Evolutionary conservation across 169 alveolate genomes (phyloP).

Genomic region (Plasmodium knowlesi): DNA sequence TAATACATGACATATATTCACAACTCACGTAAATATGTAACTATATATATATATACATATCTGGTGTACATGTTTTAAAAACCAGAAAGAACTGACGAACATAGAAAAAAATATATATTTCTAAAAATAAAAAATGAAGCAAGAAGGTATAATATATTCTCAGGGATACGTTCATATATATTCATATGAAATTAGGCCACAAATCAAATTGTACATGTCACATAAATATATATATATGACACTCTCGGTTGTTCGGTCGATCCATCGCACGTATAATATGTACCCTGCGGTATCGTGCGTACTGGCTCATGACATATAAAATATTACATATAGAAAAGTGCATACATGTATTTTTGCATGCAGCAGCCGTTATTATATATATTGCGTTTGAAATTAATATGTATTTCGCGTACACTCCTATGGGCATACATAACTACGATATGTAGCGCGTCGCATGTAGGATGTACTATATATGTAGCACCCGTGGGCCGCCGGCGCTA

Average conservation of each 20-base stretch:
- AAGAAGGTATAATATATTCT: background rate
- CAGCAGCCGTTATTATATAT: background rate
- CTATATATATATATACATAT: too few species aligned
- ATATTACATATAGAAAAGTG: background rate
- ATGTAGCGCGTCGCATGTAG: background rate
- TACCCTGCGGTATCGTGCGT: background rate
- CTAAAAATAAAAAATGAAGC: background rate
- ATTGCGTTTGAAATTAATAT: background rate
- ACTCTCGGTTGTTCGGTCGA: background rate
- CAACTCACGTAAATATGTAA: background rate
- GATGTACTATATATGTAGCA: background rate
- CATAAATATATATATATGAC: background rate
- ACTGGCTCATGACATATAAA: background rate
- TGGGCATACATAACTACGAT: background rate
- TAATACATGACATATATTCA: background rate
- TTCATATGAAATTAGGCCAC: background rate
- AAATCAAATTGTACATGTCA: background rate
- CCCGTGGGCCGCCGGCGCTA: background rate
- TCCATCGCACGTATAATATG: background rate
- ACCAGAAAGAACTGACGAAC: background rate
- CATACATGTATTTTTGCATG: background rate
- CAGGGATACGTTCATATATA: background rate
- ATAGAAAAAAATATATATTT: background rate
- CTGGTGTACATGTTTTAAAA: background rate
- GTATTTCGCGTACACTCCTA: background rate